Evolutionary conservation across 2,329 filamentous ascomycete species (phyloP).

Genomic region (Cercospora sesami): DNA sequence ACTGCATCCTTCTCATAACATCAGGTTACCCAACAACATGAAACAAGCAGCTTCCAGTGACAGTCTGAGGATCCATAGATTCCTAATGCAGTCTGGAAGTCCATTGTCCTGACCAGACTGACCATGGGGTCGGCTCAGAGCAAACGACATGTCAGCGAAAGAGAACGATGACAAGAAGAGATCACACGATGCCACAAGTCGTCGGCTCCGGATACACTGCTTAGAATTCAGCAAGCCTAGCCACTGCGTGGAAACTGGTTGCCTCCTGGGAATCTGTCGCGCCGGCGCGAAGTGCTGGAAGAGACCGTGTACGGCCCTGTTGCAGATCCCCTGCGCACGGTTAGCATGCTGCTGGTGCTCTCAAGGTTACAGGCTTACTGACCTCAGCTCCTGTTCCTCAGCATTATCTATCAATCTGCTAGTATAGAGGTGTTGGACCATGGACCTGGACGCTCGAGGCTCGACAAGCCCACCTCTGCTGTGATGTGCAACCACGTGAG

Average conservation of each 20-base stretch:
- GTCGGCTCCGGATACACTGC: too few relatives aligned
- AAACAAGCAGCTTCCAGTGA: background rate
- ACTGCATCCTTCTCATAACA: background rate
- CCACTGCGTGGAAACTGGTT: background rate
- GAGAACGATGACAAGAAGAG: too few relatives aligned
- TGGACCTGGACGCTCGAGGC: conserved; percentile 1
- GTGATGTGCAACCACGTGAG: conserved; percentile 20
- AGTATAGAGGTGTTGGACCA: conserved; percentile 26
- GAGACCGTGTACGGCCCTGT: background rate
- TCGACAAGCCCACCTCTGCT: conserved; percentile 1
- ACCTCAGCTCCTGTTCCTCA: conserved; percentile 27
- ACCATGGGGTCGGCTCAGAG: background rate
- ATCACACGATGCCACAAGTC: too few relatives aligned
- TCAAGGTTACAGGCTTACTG: background rate
- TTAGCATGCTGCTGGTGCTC: background rate
- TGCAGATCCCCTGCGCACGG: background rate
- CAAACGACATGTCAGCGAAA: too few relatives aligned
- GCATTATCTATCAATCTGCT: conserved; percentile 19
- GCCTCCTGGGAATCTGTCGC: background rate
- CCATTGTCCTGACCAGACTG: too few relatives aligned
- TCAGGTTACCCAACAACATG: background rate
- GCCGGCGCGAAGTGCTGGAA: background rate
- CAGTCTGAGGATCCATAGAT: background rate
- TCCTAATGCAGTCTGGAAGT: too few relatives aligned
- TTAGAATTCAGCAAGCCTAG: background rate